These are phyloP conservation scores for Gaeumannomyces tritici DNA, from an alignment of 2,329 filamentous ascomycete species.

Conservation along the genomic window DNA sequence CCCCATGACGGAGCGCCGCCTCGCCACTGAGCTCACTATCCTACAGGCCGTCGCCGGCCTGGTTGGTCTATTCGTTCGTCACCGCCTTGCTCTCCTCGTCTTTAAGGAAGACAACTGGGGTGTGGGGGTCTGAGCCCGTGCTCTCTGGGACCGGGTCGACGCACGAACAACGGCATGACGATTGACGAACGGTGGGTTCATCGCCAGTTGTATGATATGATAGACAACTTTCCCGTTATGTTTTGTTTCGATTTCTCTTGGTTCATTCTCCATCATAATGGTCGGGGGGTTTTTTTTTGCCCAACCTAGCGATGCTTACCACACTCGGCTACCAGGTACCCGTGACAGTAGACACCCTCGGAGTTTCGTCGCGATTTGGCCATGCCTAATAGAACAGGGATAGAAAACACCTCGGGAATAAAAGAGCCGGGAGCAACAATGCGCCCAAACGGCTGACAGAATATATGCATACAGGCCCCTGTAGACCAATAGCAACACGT, in stretches of 20 bases:
- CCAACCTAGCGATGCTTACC: neutral
- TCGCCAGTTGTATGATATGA: neutral
- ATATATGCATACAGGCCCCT: neutral
- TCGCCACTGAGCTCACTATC: constrained; percentile 70
- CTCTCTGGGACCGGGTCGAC: too few species aligned
- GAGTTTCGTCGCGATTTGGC: neutral
- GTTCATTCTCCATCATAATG: neutral
- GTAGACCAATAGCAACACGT: neutral
- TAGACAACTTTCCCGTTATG: neutral
- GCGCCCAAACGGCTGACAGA: neutral
- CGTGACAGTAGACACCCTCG: neutral
- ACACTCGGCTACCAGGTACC: neutral
- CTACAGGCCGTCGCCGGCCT: constrained; percentile 70
- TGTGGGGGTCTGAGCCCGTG: constrained; percentile 12
- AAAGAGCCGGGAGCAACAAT: too few species aligned
- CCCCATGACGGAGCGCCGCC: constrained; percentile 74
- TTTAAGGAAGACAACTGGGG: constrained; percentile 82
- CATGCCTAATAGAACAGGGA: neutral
- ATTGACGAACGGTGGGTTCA: neutral
- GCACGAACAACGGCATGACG: neutral
- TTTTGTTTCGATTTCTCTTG: neutral
- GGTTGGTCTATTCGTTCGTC: constrained; percentile 75
- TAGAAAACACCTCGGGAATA: neutral
- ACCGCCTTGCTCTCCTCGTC: constrained; percentile 75
- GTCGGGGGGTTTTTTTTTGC: neutral